Evolutionary conservation across 108 stramenopile genomes (phyloP).

Genomic region (Stephanodiscus triporus): DNA sequence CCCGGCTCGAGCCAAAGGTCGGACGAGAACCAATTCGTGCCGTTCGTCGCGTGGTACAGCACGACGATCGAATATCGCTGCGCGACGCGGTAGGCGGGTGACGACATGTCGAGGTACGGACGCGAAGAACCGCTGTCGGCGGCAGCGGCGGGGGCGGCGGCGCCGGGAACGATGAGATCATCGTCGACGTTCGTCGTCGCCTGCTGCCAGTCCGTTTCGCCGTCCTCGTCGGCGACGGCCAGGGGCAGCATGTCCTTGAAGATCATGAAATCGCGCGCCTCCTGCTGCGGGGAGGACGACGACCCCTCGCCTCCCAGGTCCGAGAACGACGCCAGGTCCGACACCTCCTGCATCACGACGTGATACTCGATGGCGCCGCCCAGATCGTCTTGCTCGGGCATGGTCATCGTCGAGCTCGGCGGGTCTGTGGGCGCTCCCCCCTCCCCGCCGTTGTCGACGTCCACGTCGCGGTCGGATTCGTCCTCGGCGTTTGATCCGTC

Average conservation of each 20-base stretch:
- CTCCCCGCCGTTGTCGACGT: background rate
- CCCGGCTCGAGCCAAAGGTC: slow-evolving; percentile 42
- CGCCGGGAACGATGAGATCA: background rate
- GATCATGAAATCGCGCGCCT: slow-evolving; percentile 42
- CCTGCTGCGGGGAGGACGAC: slow-evolving; percentile 29
- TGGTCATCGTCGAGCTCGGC: background rate
- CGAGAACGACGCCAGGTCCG: slow-evolving; percentile 20
- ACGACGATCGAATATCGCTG: slow-evolving; percentile 43
- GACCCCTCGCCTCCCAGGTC: slow-evolving; percentile 2
- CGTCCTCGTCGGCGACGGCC: background rate
- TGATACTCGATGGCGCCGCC: slow-evolving; percentile 40
- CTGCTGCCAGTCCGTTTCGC: no score
- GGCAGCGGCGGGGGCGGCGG: background rate
- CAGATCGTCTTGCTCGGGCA: slow-evolving; percentile 12
- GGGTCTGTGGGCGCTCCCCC: background rate
- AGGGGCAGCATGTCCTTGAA: slow-evolving; percentile 22
- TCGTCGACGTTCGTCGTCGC: background rate
- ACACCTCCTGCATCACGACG: slow-evolving; percentile 32
- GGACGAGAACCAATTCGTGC: slow-evolving; percentile 30
- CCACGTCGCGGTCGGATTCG: slow-evolving; percentile 4
- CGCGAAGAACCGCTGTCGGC: no score
- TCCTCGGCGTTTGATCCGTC: slow-evolving; percentile 2
- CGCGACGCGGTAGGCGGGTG: slow-evolving; percentile 46
- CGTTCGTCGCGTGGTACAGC: slow-evolving; percentile 51
- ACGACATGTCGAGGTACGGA: slow-evolving; percentile 18